Evolutionary conservation across 139 green algal species (phyloP).

Genomic region (Tetradesmus obliquus): DNA sequence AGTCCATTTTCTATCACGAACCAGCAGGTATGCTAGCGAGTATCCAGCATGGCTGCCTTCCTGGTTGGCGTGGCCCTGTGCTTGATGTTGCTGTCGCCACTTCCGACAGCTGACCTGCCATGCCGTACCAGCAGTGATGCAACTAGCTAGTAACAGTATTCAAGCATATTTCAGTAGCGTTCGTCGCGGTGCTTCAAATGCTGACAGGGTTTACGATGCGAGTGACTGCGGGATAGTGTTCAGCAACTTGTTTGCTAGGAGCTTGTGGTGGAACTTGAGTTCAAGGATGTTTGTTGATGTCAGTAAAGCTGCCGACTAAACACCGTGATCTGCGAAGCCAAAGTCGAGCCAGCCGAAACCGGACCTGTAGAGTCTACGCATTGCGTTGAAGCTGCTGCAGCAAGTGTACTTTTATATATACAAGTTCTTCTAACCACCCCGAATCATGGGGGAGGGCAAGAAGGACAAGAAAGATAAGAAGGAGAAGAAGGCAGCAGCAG

Average conservation of each 20-base stretch:
- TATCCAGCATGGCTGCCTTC: neutral
- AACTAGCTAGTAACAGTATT: neutral
- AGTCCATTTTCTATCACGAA: neutral
- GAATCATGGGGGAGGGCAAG: slow-evolving; percentile 52
- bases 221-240: neutral
- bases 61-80: neutral
- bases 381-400: neutral
- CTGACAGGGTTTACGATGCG: neutral
- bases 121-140: neutral
- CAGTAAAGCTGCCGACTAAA: no score
- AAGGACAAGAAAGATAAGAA: slow-evolving; percentile 48
- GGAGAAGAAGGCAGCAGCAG: slow-evolving; percentile 15
- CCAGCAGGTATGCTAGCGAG: neutral
- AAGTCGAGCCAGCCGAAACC: neutral
- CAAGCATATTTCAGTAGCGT: neutral
- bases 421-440: neutral
- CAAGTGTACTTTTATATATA: neutral
- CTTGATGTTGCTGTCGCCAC: neutral
- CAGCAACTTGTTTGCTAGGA: neutral
- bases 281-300: no score
- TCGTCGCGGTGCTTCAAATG: neutral
- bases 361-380: neutral
- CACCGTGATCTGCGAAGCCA: neutral
- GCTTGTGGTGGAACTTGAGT: no score
- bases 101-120: neutral